Percentiles rank a stretch among this genome's conserved stretches.
Evolutionary conservation across 768 basidiomycete species (phyloP).

Genomic region (Amanita exitialis): DNA sequence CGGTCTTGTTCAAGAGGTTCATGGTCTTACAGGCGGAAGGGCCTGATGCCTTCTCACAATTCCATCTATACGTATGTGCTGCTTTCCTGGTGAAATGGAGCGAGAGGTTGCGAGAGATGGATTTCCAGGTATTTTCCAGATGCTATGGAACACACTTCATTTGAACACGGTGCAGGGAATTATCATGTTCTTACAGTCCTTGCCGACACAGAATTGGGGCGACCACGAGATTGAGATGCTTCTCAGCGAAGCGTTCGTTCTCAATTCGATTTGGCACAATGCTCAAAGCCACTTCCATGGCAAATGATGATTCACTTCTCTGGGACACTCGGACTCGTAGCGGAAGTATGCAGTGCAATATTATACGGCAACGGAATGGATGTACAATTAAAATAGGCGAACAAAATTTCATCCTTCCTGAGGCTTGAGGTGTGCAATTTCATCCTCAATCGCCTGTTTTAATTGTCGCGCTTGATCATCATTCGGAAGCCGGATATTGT

Average conservation of each 20-base stretch:
- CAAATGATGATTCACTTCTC: constrained; percentile 25
- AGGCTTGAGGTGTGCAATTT: constrained; percentile 41
- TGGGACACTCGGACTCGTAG: not conserved
- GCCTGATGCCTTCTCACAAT: constrained; percentile 95
- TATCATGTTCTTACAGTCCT: constrained; percentile 95
- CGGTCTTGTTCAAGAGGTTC: not conserved
- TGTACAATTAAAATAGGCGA: constrained; percentile 2
- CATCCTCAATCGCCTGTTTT: constrained; percentile 50
- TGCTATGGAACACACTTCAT: constrained; percentile 2
- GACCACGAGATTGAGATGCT: constrained; percentile 95
- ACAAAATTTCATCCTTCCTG: constrained; percentile 17
- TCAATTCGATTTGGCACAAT: constrained; percentile 88
- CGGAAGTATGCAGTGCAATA: not conserved
- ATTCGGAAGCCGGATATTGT: constrained; percentile 49
- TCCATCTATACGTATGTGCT: constrained; percentile 96
- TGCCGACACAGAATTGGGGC: constrained; percentile 89
- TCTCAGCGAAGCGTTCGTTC: constrained; percentile 91
- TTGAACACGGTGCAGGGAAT: constrained; percentile 55
- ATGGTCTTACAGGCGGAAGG: constrained; percentile 72
- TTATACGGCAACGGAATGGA: not conserved
- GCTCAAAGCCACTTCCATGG: constrained; percentile 79
- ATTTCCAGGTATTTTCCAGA: constrained; percentile 72
- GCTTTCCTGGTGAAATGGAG: constrained; percentile 97
- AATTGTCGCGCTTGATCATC: constrained; percentile 48
- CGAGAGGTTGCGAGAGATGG: constrained; percentile 88